Base-by-base conservation (phyloP, 495 filamentous ascomycete species). In the Penicillium cataractarum region DNA sequence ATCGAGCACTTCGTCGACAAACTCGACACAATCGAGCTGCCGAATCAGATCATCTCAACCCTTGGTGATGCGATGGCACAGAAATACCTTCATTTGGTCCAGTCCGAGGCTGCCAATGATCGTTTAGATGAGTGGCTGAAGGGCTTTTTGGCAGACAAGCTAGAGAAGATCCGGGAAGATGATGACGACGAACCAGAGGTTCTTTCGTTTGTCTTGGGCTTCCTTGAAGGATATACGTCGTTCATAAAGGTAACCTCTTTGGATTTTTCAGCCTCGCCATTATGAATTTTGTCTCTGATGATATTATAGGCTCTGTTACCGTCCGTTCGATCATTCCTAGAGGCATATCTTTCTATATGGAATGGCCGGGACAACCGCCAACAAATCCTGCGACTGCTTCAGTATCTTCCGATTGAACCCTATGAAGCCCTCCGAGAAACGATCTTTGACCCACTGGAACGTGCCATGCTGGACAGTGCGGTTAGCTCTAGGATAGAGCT, bases 21-120 rank as follows among this genome's bases (percentile, higher is more conserved):
- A 49, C 71, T 96, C 8, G 92, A 96, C 61, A 87, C 83, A 64
- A 87, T 97, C 35, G 90, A 94, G 67, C 74, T 92, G 37, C 92
- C 92, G 6, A 92, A 88, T 58, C 92, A 96, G 71, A 80, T 95
- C 3, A 87, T 91, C 26, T 91, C 93, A 7, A 85, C 86, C 10
- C 74, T 97, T 19, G 85, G 83, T 4, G 90, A 96, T 72, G 86
- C 85, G 6, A 80, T 96, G 51, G 83, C 93, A 17, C 92, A 93
- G 66, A 93, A 92, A 65, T 85, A 91, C 50, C 65, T 95, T 22
- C 77, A 82, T 19, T 74, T 96, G 22, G 84, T 82, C 27, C 86
- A 89, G 31, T 83, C 87, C 2, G 83, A 85, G 40, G 74, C 78
- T 57, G 82, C 79, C 17, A 71, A 80, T 48, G 75, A 78, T 27